Percentiles rank a stretch among this genome's conserved stretches.
These are phyloP conservation scores for Nothophaeocryptopus gaeumannii DNA, from an alignment of 2,329 filamentous ascomycete genomes.

Conservation along the genomic window DNA sequence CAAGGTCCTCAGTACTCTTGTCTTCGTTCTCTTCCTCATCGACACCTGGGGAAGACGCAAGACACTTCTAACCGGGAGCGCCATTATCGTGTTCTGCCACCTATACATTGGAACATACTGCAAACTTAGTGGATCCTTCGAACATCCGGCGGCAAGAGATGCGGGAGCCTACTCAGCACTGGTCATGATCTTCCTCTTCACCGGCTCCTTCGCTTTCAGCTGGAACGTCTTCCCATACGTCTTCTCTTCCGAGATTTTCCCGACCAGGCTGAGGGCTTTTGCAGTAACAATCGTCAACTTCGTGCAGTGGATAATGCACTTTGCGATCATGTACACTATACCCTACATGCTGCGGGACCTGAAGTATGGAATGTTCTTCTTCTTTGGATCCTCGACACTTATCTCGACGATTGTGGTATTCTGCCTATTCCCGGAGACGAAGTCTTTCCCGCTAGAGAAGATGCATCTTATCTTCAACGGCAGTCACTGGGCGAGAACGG, in stretches of 20 bases:
- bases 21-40: not conserved
- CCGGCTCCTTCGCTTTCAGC: not conserved
- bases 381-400: not conserved
- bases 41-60: not conserved
- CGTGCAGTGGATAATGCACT: not conserved
- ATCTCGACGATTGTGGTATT: not conserved
- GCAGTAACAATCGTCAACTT: not conserved
- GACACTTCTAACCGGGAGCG: not conserved
- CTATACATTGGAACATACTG: not conserved
- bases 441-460: not conserved
- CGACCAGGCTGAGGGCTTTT: not conserved
- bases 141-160: not conserved
- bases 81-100: not conserved
- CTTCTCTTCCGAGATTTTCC: conserved; percentile 1
- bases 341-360: too few species aligned
- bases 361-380: too few species aligned
- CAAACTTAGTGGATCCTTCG: not conserved
- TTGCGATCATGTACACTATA: too few species aligned
- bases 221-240: not conserved
- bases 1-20: not conserved
- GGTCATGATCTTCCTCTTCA: not conserved
- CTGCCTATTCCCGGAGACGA: not conserved
- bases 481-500: not conserved
- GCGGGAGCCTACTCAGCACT: not conserved
- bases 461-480: not conserved